Base-by-base conservation (phyloP, 768 basidiomycete species). In the Suillus paluster region DNA sequence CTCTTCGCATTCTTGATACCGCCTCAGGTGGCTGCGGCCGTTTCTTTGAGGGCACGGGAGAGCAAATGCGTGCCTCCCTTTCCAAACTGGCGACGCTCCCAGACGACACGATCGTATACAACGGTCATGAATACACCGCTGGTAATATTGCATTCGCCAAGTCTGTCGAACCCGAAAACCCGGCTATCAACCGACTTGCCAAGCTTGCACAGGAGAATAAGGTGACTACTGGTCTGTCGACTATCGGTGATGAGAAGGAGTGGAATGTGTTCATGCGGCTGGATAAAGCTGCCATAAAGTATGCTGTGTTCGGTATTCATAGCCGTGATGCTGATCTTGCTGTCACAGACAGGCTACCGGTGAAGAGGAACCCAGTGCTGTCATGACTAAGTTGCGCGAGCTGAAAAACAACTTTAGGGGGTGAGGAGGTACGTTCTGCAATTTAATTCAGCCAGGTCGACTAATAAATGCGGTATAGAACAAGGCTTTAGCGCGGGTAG, bases 261-360 rank as follows among this genome's bases (percentile, higher is more conserved):
- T 96, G 93, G 92, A 99, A 99, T 75, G 88, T 94, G 9, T 98
- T 98, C 75, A 95, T 97, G 94, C 84, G 95, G 19, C 77, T 95
- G 12, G 76, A 81, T 5, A 85, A 79, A 64, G 79, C 81, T 5
- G 80, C 85, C 6, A 85, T 95, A 38, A 79, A 80, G 93, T 94
- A 66, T 63, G 87, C 79, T 8, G 38, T 34, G 17, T 46, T 46
- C 45, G 14, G 34, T 41, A 2, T 48, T 50, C 25, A 34, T 33
- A 1, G 7, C 19, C 53, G 7, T 61, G 8, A 33, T 36, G 15
- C 11, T 45, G 12, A 49, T 57, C 62, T 54, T 33, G 60, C 9
- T 59, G 19, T 42, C 33, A 38, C 66, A 94, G 92, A 71, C 80
- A 72, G 41, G 82, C 81, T 3, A 83, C 83, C 0, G 74, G 79